Percentiles rank a stretch among this genome's conserved stretches.
phyloP scores from a whole-genome alignment of 805 yeast genomes.

The Cyberlindnera mississippiensis region DNA sequence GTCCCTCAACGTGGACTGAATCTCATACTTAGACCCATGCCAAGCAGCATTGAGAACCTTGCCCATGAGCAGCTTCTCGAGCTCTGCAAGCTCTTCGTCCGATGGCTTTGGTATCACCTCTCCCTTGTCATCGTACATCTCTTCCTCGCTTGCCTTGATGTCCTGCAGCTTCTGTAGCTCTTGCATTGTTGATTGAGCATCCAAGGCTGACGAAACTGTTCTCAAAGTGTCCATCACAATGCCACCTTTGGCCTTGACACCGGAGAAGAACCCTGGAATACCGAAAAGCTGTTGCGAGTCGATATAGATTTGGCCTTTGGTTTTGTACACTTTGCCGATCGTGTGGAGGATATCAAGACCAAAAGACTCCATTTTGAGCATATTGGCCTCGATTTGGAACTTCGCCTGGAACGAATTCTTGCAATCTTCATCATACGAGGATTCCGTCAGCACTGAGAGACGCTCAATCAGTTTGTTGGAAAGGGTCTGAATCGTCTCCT shows the following conservation, averaged over 20 bases:
- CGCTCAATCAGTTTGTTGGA: constrained; percentile 53
- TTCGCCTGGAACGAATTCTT: constrained; percentile 58
- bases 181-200: constrained; percentile 75
- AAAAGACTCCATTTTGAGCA: constrained; percentile 75
- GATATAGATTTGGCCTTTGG: constrained; percentile 60
- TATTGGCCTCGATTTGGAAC: constrained; percentile 77
- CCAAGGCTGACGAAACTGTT: constrained; percentile 68
- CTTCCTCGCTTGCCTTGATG: constrained; percentile 36
- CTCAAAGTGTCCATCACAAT: constrained; percentile 69
- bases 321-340: constrained; percentile 63
- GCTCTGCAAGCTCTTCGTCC: constrained; percentile 60
- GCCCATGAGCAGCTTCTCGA: constrained; percentile 72
- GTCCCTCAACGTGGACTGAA: constrained; percentile 63
- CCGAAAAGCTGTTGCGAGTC: constrained; percentile 63
- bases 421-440: constrained; percentile 60
- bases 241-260: constrained; percentile 69
- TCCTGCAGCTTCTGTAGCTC: constrained; percentile 67
- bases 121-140: constrained; percentile 42
- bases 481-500: constrained; percentile 60
- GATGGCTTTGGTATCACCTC: constrained; percentile 57
- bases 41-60: constrained; percentile 82
- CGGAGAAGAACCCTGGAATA: constrained; percentile 67
- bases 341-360: constrained; percentile 80
- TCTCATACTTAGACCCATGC: constrained; percentile 78
- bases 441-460: constrained; percentile 54